Conservation (phyloP, 1,284 basidiomycete species). For the Ceratobasidium sp. region DNA sequence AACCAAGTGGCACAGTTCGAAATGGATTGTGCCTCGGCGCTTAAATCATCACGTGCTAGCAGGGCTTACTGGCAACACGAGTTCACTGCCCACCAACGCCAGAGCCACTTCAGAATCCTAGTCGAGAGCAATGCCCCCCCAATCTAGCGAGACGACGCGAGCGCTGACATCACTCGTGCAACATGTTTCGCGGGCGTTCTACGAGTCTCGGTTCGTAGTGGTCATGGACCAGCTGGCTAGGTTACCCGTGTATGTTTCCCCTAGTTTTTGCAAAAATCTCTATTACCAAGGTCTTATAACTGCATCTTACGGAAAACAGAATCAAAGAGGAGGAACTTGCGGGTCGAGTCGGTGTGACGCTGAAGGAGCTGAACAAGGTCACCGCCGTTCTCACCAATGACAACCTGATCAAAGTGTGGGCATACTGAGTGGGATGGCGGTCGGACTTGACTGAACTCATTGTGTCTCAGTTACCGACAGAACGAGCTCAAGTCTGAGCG, state of each 20-base stretch:
- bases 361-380: slow-evolving; percentile 94
- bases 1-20: too few relatives aligned
- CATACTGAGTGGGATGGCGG: slow-evolving; percentile 61
- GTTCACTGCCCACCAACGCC: background rate
- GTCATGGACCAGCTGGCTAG: slow-evolving; percentile 93
- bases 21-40: too few relatives aligned
- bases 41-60: background rate
- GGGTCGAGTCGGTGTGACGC: slow-evolving; percentile 84
- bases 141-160: slow-evolving; percentile 46
- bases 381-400: slow-evolving; percentile 88
- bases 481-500: slow-evolving; percentile 84
- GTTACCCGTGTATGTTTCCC: slow-evolving; percentile 84
- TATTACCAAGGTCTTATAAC: slow-evolving; percentile 28
- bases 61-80: background rate
- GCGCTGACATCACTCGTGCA: slow-evolving; percentile 72
- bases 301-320: slow-evolving; percentile 17
- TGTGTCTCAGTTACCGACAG: slow-evolving; percentile 72
- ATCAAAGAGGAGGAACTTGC: slow-evolving; percentile 92
- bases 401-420: slow-evolving; percentile 71
- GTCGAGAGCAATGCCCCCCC: slow-evolving; percentile 9
- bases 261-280: slow-evolving; percentile 25
- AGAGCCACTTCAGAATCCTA: background rate
- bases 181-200: slow-evolving; percentile 92
- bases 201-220: slow-evolving; percentile 91
- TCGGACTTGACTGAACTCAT: slow-evolving; percentile 11